phyloP scores from a whole-genome alignment of 495 filamentous ascomycete species.

The Poronia punctata region DNA sequence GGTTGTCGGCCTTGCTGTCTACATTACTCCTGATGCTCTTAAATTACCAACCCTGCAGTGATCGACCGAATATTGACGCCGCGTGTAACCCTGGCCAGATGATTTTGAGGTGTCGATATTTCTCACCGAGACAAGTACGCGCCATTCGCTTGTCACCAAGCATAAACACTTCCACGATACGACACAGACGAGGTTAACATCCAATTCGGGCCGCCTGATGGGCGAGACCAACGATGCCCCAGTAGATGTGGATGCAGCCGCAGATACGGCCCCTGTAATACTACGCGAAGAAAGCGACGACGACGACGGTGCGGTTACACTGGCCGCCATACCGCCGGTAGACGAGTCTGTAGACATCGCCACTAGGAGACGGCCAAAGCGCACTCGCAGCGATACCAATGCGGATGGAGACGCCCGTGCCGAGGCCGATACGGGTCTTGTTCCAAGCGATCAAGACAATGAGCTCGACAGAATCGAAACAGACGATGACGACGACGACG shows the following conservation, averaged over 20 bases:
- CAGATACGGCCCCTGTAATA: slow-evolving; percentile 13
- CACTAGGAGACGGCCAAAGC: slow-evolving; percentile 22
- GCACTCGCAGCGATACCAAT: slow-evolving; percentile 22
- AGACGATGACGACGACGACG: slow-evolving; percentile 20
- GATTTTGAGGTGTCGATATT: slow-evolving; percentile 94
- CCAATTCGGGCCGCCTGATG: slow-evolving; percentile 52
- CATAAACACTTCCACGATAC: slow-evolving; percentile 62
- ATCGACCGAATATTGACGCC: slow-evolving; percentile 8
- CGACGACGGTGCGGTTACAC: slow-evolving; percentile 32
- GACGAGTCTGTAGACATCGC: slow-evolving; percentile 24
- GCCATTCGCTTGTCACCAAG: slow-evolving; percentile 81
- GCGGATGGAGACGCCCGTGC: slow-evolving; percentile 21
- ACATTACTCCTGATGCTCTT: too few relatives aligned
- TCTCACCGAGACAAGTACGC: slow-evolving; percentile 77
- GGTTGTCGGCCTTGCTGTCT: slow-evolving; percentile 4
- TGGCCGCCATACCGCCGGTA: slow-evolving; percentile 39
- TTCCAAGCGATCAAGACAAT: slow-evolving; percentile 8
- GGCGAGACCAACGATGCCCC: slow-evolving; percentile 46
- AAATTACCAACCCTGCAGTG: not conserved
- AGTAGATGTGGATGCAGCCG: slow-evolving; percentile 39
- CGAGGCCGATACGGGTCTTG: slow-evolving; percentile 14
- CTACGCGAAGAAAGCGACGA: slow-evolving; percentile 32
- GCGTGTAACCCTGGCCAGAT: slow-evolving; percentile 47
- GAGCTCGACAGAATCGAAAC: slow-evolving; percentile 18
- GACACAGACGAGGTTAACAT: slow-evolving; percentile 44